Conservation (phyloP, 768 basidiomycete genomes). For the Rhodotorula babjevae region DNA sequence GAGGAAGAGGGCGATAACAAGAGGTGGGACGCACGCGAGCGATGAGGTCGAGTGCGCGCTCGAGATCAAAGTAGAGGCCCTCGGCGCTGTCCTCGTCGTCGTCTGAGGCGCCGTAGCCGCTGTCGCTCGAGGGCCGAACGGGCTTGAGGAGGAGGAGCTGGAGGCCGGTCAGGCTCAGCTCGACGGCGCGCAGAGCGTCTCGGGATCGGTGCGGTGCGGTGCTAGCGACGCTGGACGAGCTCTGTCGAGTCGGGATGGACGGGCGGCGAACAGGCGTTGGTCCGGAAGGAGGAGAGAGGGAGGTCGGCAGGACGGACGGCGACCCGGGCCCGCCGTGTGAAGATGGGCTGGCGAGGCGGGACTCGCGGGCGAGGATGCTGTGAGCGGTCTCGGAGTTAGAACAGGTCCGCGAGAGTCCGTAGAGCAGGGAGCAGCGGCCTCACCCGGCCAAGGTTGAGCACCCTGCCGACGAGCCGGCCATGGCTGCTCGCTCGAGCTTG, state of each 20-base stretch:
- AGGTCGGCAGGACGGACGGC: too few relatives aligned
- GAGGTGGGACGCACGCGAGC: conserved; percentile 12
- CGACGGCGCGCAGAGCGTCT: conserved; percentile 12
- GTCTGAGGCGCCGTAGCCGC: not conserved
- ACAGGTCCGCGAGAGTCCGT: too few relatives aligned
- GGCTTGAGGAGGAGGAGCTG: conserved; percentile 27
- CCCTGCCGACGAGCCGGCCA: not conserved
- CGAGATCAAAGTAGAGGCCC: conserved; percentile 4
- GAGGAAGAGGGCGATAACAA: not conserved
- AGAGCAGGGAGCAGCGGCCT: not conserved
- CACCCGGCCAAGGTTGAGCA: conserved; percentile 30
- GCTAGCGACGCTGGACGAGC: not conserved
- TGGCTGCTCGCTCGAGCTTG: conserved; percentile 13
- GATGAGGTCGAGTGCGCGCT: conserved; percentile 23
- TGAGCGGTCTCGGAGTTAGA: too few relatives aligned
- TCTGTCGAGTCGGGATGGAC: not conserved
- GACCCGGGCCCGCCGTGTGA: too few relatives aligned
- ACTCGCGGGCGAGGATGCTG: too few relatives aligned
- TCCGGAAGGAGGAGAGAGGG: too few relatives aligned
- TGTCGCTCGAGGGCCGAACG: not conserved
- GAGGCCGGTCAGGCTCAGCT: conserved; percentile 21
- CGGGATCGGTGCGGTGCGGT: not conserved
- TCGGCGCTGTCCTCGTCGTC: conserved; percentile 19
- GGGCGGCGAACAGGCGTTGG: not conserved
- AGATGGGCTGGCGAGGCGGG: too few relatives aligned